A percentile compares a stretch with the other conserved stretches of the same genome.
Evolutionary conservation across 2,329 filamentous ascomycete species (phyloP).

Genomic region (Clonostachys chloroleuca): DNA sequence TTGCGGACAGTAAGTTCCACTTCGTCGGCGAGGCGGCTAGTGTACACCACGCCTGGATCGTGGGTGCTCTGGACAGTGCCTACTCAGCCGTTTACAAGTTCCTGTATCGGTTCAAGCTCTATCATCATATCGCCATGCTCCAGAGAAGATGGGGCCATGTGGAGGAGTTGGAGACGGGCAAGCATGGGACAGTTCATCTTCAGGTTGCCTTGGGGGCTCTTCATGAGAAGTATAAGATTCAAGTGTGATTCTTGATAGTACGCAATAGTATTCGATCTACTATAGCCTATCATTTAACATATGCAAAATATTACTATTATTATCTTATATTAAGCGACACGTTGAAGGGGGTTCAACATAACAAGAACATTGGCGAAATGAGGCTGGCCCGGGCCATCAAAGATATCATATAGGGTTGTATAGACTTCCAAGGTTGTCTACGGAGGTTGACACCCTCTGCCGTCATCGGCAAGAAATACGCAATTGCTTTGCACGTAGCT

Average conservation of each 20-base stretch:
- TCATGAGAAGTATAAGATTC: background rate
- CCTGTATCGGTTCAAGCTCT: conserved; percentile 2
- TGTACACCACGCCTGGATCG: conserved; percentile 31
- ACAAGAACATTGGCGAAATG: no score
- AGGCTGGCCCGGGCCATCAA: no score
- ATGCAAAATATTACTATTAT: no score
- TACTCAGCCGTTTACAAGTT: conserved; percentile 5
- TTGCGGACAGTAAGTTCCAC: conserved; percentile 18
- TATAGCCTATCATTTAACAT: no score
- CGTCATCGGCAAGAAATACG: no score
- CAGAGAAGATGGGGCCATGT: conserved; percentile 1
- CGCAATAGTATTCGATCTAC: no score
- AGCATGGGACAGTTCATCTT: conserved; percentile 2
- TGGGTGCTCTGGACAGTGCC: conserved; percentile 27
- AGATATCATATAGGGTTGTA: no score
- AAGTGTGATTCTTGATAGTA: background rate
- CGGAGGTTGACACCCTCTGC: no score
- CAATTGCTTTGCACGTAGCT: no score
- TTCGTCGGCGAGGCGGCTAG: conserved; percentile 29
- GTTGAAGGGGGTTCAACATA: no score
- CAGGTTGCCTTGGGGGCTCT: conserved; percentile 1
- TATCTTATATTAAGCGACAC: no score
- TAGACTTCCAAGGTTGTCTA: no score
- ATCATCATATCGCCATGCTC: background rate
- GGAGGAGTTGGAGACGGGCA: background rate